Evolutionary conservation across 192 early-diverging fungal genomes (phyloP), one percentile per base, ranked within the genome.

Genomic region (Backusella morwellensis): DNA sequence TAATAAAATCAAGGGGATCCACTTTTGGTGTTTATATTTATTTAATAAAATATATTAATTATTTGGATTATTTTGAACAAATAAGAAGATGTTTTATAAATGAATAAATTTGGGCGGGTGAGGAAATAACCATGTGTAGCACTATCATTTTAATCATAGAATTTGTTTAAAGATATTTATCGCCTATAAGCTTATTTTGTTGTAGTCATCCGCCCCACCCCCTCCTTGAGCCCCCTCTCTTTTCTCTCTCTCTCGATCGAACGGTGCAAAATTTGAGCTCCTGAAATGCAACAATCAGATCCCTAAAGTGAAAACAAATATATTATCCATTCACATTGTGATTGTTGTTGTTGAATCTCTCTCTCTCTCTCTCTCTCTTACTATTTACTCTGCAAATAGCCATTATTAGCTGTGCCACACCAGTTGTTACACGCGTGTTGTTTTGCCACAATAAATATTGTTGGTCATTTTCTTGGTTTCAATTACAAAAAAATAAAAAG

Each of bases 31-130:
- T 23, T 12, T 63, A 14, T 11, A 26, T 59, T 23, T 63, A 29
- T 63, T 63, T 63, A 63, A 63, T 63, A 63, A 29, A 63, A 29
- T 63, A 26, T 63, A 63, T 63, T 63, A 63, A 63, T 63, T 26
- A 12, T n/a, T 50, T 50, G 42, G 42, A 21, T 56, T 56, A 23
- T 11, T n/a, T 23, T 56, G n/a, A 63, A 63, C 56, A 63, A 63
- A 63, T 63, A 63, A 63, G 11, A 63, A 29, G 1, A 29, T 29
- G 56, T 12, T 23, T 29, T 63, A 29, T 63, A 63, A 63, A 63
- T 63, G 56, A 63, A 63, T 63, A 29, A 29, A 63, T 29, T 63
- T 63, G 21, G 21, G 56, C 56, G 56, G 56, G 26, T 11, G 56
- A 29, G 26, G 26, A 63, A 23, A 14, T 29, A 23, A 63, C 26